A percentile compares a stretch with the other conserved stretches of the same genome.
Conservation (phyloP, 139 green algal genomes). For the Desmodesmus armatus region DNA sequence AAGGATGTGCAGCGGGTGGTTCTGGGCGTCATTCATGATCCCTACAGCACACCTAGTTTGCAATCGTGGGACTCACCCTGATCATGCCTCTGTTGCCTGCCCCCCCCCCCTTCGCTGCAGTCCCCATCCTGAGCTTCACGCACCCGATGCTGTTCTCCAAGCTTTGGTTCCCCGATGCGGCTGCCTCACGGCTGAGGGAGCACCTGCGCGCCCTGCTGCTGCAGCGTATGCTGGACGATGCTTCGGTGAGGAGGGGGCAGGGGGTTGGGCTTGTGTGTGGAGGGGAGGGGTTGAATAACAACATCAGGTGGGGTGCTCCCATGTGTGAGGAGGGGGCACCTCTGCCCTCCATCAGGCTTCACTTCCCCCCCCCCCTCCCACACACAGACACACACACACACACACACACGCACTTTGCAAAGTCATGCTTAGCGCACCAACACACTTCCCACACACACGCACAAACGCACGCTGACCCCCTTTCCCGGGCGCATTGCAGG, state of each 20-base stretch:
- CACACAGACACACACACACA: neutral
- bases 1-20: neutral
- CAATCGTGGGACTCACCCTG: neutral
- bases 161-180: slow-evolving; percentile 71
- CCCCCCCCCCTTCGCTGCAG: neutral
- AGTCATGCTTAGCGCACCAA: too few species aligned
- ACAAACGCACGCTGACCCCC: too few species aligned
- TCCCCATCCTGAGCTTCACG: neutral
- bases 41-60: neutral
- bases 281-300: neutral
- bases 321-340: neutral
- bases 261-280: neutral
- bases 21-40: neutral
- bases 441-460: too few species aligned
- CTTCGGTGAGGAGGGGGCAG: neutral
- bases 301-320: too few species aligned
- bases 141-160: slow-evolving; percentile 62
- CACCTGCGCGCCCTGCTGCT: slow-evolving; percentile 64
- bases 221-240: slow-evolving; percentile 54
- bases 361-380: neutral
- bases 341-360: neutral
- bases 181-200: slow-evolving; percentile 65
- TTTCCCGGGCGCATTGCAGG: too few species aligned
- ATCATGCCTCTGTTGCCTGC: neutral
- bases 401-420: too few species aligned